phyloP scores from a whole-genome alignment of 176 grass and related monocot genomes.

The Juncus inflexus region DNA sequence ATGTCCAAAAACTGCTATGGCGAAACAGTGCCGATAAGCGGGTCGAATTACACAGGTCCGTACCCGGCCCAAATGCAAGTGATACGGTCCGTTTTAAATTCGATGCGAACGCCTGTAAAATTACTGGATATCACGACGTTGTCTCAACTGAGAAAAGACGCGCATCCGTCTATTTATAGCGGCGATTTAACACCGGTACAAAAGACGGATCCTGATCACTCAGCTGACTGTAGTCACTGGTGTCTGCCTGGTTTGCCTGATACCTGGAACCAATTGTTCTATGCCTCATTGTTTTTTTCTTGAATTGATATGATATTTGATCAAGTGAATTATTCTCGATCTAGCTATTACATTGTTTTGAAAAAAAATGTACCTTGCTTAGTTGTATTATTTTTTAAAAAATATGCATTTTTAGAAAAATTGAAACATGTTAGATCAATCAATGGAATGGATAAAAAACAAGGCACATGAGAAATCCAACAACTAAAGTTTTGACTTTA shows the following conservation, averaged over 20 bases:
- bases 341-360: too few relatives aligned
- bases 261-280: slow-evolving; percentile 94
- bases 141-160: slow-evolving; percentile 69
- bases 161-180: slow-evolving; percentile 78
- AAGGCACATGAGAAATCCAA: background rate
- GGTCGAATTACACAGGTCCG: slow-evolving; percentile 41
- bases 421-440: too few relatives aligned
- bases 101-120: slow-evolving; percentile 42
- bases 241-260: slow-evolving; percentile 86
- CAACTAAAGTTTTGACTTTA: background rate
- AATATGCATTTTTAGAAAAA: too few relatives aligned
- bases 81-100: slow-evolving; percentile 37
- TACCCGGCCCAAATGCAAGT: slow-evolving; percentile 44
- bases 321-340: too few relatives aligned
- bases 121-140: slow-evolving; percentile 63
- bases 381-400: too few relatives aligned
- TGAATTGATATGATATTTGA: background rate
- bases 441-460: too few relatives aligned
- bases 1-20: slow-evolving; percentile 70
- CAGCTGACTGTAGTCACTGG: slow-evolving; percentile 89
- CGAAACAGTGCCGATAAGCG: slow-evolving; percentile 38
- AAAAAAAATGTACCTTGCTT: too few relatives aligned
- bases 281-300: slow-evolving; percentile 64
- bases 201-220: slow-evolving; percentile 50
- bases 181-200: slow-evolving; percentile 66